Conservation (phyloP, 441 rosid species). For the Theobroma grandiflorum region DNA sequence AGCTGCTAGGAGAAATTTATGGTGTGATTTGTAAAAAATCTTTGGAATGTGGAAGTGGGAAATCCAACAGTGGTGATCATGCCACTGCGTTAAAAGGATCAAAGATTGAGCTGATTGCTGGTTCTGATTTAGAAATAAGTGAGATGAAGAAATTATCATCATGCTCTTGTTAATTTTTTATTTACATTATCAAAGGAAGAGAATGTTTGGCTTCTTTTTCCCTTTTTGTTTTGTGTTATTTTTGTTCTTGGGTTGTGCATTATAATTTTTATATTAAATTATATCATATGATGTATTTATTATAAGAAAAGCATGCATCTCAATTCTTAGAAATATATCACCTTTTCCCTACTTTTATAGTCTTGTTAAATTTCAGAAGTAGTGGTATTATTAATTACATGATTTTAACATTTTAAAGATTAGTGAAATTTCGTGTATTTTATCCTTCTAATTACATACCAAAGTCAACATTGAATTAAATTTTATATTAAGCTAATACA, state of each 20-base stretch:
- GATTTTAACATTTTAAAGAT: no score
- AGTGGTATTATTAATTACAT: no score
- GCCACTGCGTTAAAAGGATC: slow-evolving; percentile 55
- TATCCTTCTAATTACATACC: no score
- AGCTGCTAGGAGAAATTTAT: slow-evolving; percentile 54
- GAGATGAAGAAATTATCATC: slow-evolving; percentile 61
- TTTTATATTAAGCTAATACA: no score
- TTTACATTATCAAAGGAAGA: not conserved
- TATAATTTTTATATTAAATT: not conserved
- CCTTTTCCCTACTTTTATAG: not conserved
- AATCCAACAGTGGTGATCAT: slow-evolving; percentile 37
- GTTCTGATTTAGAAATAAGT: slow-evolving; percentile 64
- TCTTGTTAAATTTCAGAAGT: no score
- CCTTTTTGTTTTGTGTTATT: not conserved
- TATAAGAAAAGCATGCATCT: not conserved
- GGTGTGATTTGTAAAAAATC: slow-evolving; percentile 53
- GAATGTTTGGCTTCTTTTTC: not conserved
- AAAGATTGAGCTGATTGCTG: slow-evolving; percentile 64
- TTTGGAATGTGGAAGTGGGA: slow-evolving; percentile 39
- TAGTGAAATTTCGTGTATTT: no score
- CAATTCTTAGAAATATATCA: not conserved
- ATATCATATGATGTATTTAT: not conserved
- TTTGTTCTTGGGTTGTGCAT: not conserved
- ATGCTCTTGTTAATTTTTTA: slow-evolving; percentile 60
- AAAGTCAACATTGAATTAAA: no score